Conservation (phyloP, 495 filamentous ascomycete genomes). For the Xylaria nigripes region DNA sequence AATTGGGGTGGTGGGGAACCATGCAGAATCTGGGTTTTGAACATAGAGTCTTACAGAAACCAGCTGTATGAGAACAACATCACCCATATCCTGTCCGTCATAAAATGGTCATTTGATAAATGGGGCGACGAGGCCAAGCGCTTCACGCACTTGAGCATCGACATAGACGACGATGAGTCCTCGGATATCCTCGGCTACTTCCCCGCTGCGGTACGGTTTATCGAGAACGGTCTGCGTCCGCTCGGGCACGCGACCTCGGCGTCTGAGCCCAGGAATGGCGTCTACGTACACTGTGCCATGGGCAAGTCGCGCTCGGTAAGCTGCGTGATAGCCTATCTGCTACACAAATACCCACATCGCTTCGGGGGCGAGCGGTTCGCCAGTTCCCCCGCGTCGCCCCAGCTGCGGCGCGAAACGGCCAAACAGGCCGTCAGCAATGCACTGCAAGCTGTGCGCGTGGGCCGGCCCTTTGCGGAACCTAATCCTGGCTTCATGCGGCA, state of each 20-base stretch:
- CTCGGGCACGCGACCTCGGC: slow-evolving; percentile 22
- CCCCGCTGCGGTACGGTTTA: slow-evolving; percentile 67
- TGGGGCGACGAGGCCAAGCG: slow-evolving; percentile 35
- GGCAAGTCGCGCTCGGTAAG: slow-evolving; percentile 89
- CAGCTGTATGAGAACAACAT: slow-evolving; percentile 64
- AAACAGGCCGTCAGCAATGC: slow-evolving; percentile 30
- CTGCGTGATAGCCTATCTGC: slow-evolving; percentile 75
- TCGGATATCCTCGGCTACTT: slow-evolving; percentile 80
- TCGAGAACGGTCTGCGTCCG: slow-evolving; percentile 57
- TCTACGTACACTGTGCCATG: slow-evolving; percentile 70
- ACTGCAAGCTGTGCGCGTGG: slow-evolving; percentile 49
- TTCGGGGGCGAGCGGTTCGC: slow-evolving; percentile 25
- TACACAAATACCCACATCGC: slow-evolving; percentile 50
- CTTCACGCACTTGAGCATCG: slow-evolving; percentile 66
- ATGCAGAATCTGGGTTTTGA: slow-evolving; percentile 64
- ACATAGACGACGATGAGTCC: slow-evolving; percentile 81
- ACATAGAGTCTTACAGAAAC: slow-evolving; percentile 45
- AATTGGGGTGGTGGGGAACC: too few species aligned
- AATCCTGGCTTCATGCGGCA: slow-evolving; percentile 87
- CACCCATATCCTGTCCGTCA: slow-evolving; percentile 84
- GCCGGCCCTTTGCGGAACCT: slow-evolving; percentile 68
- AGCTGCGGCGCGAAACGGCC: slow-evolving; percentile 19
- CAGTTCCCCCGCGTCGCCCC: slow-evolving; percentile 11
- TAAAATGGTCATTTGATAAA: slow-evolving; percentile 34
- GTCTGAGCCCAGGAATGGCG: slow-evolving; percentile 41